phyloP scores from a whole-genome alignment of 1,284 basidiomycete species.

The Apiotrichum domesticum region DNA sequence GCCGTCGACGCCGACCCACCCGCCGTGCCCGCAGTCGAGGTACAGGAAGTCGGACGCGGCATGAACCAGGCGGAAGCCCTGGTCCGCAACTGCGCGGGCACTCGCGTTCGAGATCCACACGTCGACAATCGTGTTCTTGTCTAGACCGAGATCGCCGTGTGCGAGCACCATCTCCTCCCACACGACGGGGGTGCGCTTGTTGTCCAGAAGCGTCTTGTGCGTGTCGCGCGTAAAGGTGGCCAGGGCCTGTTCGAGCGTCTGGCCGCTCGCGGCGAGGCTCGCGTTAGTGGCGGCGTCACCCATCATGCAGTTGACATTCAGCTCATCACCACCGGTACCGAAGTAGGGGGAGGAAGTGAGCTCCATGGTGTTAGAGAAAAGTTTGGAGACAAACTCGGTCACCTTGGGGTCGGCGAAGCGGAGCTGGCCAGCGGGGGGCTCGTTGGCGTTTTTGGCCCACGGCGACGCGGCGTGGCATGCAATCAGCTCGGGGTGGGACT shows the following conservation, averaged over 20 bases:
- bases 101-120: constrained; percentile 65
- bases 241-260: constrained; percentile 61
- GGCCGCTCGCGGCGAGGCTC: constrained; percentile 51
- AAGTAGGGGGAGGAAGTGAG: constrained; percentile 52
- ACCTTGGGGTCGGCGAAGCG: constrained; percentile 56
- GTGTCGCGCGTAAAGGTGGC: constrained; percentile 57
- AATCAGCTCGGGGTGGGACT: constrained; percentile 63
- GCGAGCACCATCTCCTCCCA: constrained; percentile 58
- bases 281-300: constrained; percentile 57
- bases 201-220: constrained; percentile 50
- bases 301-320: constrained; percentile 65
- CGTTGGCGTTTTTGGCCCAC: constrained; percentile 50
- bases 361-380: constrained; percentile 46
- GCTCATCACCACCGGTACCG: constrained; percentile 76
- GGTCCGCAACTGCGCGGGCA: constrained; percentile 56
- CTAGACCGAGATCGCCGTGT: constrained; percentile 53
- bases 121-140: constrained; percentile 63
- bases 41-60: constrained; percentile 70
- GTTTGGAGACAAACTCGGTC: constrained; percentile 49
- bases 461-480: constrained; percentile 62
- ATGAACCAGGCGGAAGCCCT: constrained; percentile 61
- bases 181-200: constrained; percentile 59
- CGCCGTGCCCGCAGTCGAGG: constrained; percentile 72
- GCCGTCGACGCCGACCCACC: constrained; percentile 58
- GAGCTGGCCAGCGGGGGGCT: constrained; percentile 76